A percentile compares a stretch with the other conserved stretches of the same genome.
phyloP scores from a whole-genome alignment of 2,329 filamentous ascomycete genomes.

The Neonectria magnoliae region DNA sequence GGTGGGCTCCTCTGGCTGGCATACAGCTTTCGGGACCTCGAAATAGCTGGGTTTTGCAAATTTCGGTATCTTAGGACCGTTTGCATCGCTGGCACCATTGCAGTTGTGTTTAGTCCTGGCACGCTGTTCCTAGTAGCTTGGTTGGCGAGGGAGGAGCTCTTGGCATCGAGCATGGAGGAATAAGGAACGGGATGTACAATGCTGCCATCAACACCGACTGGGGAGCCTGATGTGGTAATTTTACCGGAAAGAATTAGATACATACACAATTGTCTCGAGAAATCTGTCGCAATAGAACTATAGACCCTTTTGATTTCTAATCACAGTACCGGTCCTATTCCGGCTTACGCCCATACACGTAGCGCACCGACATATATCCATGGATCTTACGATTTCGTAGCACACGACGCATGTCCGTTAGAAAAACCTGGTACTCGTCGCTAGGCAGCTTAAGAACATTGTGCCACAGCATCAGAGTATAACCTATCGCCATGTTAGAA shows the following conservation, averaged over 20 bases:
- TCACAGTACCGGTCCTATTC: not conserved
- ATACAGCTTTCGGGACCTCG: slow-evolving; percentile 37
- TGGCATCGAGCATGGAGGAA: slow-evolving; percentile 1
- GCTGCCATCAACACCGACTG: not conserved
- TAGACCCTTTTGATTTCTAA: no score
- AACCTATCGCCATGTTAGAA: slow-evolving; percentile 10
- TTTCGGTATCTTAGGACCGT: slow-evolving; percentile 18
- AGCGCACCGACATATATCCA: slow-evolving; percentile 33
- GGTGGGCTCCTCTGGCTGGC: slow-evolving; percentile 39
- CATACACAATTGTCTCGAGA: no score
- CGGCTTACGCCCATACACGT: slow-evolving; percentile 33
- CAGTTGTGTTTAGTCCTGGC: slow-evolving; percentile 22
- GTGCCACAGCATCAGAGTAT: slow-evolving; percentile 30
- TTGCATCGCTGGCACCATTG: slow-evolving; percentile 8
- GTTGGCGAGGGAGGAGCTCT: slow-evolving; percentile 33
- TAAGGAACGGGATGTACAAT: not conserved
- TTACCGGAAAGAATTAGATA: no score
- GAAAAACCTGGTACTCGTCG: no score
- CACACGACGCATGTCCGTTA: slow-evolving; percentile 28
- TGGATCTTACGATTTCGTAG: slow-evolving; percentile 30
- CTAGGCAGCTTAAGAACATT: no score
- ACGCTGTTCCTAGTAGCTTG: slow-evolving; percentile 31
- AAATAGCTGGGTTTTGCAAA: slow-evolving; percentile 27
- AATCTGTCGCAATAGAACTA: no score
- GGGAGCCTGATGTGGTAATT: not conserved